Evolutionary conservation across 1,139 yeast genomes (phyloP), one percentile per base, ranked within the genome.

Genomic region (Petasospora rhodanensis): DNA sequence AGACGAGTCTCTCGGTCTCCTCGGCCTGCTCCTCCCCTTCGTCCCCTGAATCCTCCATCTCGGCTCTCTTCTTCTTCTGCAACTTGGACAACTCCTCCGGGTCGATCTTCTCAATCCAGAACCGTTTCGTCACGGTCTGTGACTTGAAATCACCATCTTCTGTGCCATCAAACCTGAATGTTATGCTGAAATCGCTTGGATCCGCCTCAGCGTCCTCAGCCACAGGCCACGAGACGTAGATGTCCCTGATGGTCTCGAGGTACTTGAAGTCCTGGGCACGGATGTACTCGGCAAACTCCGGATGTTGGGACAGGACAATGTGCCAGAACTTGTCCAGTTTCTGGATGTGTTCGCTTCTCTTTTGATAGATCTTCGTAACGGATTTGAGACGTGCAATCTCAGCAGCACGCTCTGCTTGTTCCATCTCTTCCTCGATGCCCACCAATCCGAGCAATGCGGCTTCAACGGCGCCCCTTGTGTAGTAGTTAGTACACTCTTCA

Each of bases 291-390:
- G 82, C 78, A 54, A 82, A 80, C 46, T 81, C 87, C 26, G 79
- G 80, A 52, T 80, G 82, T 51, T 80, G 84, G 0, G 86, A 82
- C 14, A 82, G 58, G 0, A 80, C 85, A 37, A 80, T 71, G 54
- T 78, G 79, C 93, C 93, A 82, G 53, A 82, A 80, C 43, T 73
- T 74, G 1, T 84, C 83, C 28, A 82, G 72, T 5, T 62, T 52
- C 8, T 47, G 38, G 16, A 76, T 60, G 17, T 69, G 60, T 8
- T 49, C 52, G 28, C 79, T 63, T 48, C 93, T 61, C 34, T 66
- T 57, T 8, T 49, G 54, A 51, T 71, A 80, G 12, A 79, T 63
- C 16, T 68, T 62, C 40, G 68, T 70, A 9, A 81, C 68, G 26
- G 66, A 60, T 34, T 61, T 60, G 31, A 79, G 58, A 36, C 83